These are phyloP conservation scores for Metarhizium robertsii DNA, from an alignment of 2,329 filamentous ascomycete genomes.

Conservation along the genomic window DNA sequence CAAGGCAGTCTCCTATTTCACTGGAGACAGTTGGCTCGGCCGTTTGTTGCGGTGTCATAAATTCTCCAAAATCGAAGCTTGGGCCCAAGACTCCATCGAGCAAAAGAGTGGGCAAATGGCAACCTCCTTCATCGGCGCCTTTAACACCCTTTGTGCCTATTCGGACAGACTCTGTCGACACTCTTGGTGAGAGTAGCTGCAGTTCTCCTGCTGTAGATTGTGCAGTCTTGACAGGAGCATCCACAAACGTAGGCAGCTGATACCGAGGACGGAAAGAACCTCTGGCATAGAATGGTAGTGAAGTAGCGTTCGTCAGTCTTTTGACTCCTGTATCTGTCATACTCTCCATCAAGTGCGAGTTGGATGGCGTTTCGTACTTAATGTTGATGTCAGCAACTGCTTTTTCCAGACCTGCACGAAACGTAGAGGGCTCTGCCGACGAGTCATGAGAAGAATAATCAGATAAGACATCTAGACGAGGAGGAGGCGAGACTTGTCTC, in stretches of 20 bases:
- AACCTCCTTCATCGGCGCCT: not conserved
- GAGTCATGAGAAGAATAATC: constrained; percentile 15
- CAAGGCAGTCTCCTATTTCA: not conserved
- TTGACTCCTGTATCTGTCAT: not conserved
- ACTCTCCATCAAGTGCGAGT: not conserved
- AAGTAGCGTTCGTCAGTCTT: not conserved
- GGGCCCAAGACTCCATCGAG: constrained; percentile 8
- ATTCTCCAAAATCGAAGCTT: constrained; percentile 1
- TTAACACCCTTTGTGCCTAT: not conserved
- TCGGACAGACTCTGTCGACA: constrained; percentile 1
- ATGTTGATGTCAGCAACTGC: constrained; percentile 19
- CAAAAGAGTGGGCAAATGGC: constrained; percentile 6
- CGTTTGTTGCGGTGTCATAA: constrained; percentile 1
- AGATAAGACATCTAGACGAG: constrained; percentile 18
- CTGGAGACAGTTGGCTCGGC: not conserved
- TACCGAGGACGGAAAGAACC: constrained; percentile 11
- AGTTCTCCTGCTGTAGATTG: constrained; percentile 8
- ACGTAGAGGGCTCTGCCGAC: constrained; percentile 13
- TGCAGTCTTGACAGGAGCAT: constrained; percentile 3
- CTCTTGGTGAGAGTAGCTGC: constrained; percentile 3
- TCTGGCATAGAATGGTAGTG: not conserved
- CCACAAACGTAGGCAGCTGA: constrained; percentile 9
- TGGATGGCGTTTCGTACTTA: constrained; percentile 15
- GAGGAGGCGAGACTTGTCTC: constrained; percentile 10
- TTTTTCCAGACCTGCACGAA: constrained; percentile 20